These are phyloP conservation scores for Backusella parvicylindrica DNA, from an alignment of 192 early-diverging fungal genomes.

Conservation along the genomic window DNA sequence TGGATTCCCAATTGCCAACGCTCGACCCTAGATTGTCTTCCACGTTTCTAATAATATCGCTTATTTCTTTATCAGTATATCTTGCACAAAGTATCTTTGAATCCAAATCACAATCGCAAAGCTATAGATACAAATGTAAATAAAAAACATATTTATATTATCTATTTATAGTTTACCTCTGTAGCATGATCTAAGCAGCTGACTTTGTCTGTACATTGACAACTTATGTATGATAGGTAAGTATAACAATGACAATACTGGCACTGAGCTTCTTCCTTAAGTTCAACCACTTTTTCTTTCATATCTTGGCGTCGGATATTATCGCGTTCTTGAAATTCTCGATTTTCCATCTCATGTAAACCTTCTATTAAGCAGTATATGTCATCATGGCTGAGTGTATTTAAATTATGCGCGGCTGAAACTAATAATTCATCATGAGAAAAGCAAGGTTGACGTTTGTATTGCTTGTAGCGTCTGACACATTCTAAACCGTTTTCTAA, in stretches of 20 bases:
- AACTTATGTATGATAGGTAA: conserved; percentile 65
- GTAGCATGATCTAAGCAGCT: conserved; percentile 60
- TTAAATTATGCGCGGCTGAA: conserved; percentile 47
- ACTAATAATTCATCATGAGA: conserved; percentile 93
- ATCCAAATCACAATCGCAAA: conserved; percentile 37
- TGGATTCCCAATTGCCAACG: conserved; percentile 13
- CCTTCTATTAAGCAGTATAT: conserved; percentile 41
- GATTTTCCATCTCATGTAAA: conserved; percentile 43
- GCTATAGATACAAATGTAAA: neutral
- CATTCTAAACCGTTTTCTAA: conserved; percentile 77
- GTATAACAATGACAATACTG: conserved; percentile 66
- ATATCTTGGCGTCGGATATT: neutral
- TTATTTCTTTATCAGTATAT: conserved; percentile 35
- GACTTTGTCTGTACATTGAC: conserved; percentile 59
- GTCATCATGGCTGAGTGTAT: conserved; percentile 33
- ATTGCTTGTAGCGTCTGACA: conserved; percentile 76
- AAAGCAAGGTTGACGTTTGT: conserved; percentile 82
- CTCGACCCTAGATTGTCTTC: neutral
- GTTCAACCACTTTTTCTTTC: conserved; percentile 38
- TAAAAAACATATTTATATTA: neutral
- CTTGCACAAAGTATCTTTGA: conserved; percentile 31
- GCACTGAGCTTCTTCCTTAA: conserved; percentile 65
- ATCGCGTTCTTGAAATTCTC: conserved; percentile 54
- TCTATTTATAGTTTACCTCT: conserved; percentile 25
- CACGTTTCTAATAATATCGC: conserved; percentile 14